Conservation (phyloP, 2,329 filamentous ascomycete species). For the Fusarium euwallaceae region DNA sequence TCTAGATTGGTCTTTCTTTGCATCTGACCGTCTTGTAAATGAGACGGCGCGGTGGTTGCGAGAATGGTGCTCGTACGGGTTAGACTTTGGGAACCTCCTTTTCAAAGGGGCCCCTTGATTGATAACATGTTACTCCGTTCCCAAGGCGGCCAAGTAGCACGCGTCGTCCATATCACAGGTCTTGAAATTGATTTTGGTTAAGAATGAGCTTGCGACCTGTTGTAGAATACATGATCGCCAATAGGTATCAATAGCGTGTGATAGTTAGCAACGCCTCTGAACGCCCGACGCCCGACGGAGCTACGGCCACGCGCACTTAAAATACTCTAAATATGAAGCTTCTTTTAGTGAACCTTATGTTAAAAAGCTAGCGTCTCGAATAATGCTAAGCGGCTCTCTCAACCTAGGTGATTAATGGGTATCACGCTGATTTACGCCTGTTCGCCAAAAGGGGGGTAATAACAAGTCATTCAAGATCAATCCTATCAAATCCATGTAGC, state of each 20-base stretch:
- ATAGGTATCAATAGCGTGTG: background rate
- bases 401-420: background rate
- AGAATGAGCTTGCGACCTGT: too few species aligned
- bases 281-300: background rate
- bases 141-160: background rate
- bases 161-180: background rate
- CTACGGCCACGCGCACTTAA: background rate
- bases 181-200: background rate
- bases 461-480: background rate
- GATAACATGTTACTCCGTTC: background rate
- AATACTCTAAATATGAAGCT: background rate
- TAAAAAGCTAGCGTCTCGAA: background rate
- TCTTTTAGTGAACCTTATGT: background rate
- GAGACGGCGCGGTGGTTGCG: background rate
- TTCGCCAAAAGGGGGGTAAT: too few species aligned
- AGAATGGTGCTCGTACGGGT: background rate
- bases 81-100: background rate
- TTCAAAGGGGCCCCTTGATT: background rate
- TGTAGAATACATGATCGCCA: background rate
- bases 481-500: background rate
- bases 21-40: background rate
- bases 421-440: background rate
- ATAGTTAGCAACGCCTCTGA: background rate
- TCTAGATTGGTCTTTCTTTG: background rate
- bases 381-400: background rate